Evolutionary conservation across 176 grass and related monocot species (phyloP).

Genomic region (Eragrostis nindensis): DNA sequence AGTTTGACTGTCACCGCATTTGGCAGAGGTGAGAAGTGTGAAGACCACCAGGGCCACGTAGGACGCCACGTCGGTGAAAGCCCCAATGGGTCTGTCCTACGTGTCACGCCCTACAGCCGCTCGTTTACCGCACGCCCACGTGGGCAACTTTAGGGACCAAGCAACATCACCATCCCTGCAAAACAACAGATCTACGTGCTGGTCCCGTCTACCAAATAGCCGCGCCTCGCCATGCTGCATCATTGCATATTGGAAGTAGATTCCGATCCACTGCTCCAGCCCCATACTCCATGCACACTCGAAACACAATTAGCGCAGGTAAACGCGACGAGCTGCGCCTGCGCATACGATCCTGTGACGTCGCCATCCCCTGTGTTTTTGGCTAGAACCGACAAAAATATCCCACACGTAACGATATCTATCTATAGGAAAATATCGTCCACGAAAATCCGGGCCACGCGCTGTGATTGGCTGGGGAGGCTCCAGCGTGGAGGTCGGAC

Average conservation of each 20-base stretch:
- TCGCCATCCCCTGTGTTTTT: slow-evolving; percentile 16
- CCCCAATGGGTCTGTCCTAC: slow-evolving; percentile 40
- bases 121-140: slow-evolving; percentile 50
- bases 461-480: slow-evolving; percentile 58
- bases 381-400: slow-evolving; percentile 19
- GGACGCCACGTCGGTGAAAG: slow-evolving; percentile 12
- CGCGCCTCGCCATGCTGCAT: slow-evolving; percentile 57
- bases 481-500: slow-evolving; percentile 19
- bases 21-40: background rate
- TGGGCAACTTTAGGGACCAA: slow-evolving; percentile 31
- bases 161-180: slow-evolving; percentile 15
- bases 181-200: slow-evolving; percentile 46
- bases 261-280: slow-evolving; percentile 3
- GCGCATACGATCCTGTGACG: background rate
- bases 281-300: background rate
- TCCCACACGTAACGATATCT: slow-evolving; percentile 9
- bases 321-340: rapidly evolving
- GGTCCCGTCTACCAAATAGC: background rate
- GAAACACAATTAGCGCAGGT: rapidly evolving
- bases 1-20: background rate
- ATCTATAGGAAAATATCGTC: slow-evolving; percentile 35
- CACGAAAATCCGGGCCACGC: slow-evolving; percentile 58
- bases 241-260: too few relatives aligned
- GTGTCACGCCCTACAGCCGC: slow-evolving; percentile 33
- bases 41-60: background rate